phyloP scores from a whole-genome alignment of 2,329 filamentous ascomycete genomes.

The Hymenoscyphus fructigenus region DNA sequence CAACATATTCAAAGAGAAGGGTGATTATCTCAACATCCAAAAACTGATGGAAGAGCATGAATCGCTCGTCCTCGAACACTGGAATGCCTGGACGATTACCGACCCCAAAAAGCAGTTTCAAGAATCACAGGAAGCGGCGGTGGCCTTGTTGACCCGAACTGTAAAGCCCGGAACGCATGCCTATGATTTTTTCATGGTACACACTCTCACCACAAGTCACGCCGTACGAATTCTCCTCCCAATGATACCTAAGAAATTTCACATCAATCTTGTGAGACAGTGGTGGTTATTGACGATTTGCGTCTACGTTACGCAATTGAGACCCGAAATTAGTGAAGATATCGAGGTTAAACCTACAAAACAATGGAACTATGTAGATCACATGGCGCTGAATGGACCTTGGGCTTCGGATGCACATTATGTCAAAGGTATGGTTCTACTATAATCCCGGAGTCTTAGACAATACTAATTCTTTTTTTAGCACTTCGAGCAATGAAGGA shows the following conservation, averaged over 20 bases:
- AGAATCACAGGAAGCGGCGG: constrained; percentile 63
- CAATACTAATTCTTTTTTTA: constrained; percentile 32
- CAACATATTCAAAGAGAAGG: constrained; percentile 58
- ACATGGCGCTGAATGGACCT: constrained; percentile 66
- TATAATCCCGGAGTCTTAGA: background rate
- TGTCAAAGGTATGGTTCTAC: constrained; percentile 66
- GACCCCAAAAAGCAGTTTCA: constrained; percentile 74
- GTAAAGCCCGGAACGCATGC: constrained; percentile 56
- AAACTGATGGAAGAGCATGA: constrained; percentile 69
- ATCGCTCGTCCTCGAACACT: constrained; percentile 75
- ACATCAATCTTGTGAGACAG: constrained; percentile 72
- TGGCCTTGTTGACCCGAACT: constrained; percentile 62
- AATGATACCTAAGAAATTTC: constrained; percentile 69
- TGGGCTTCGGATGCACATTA: constrained; percentile 77
- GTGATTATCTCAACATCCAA: constrained; percentile 59
- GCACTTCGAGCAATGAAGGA: constrained; percentile 73
- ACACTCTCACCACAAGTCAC: constrained; percentile 82
- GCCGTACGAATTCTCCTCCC: constrained; percentile 85
- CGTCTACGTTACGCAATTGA: constrained; percentile 72
- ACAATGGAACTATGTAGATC: constrained; percentile 74
- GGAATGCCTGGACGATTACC: constrained; percentile 79
- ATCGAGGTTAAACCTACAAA: constrained; percentile 53
- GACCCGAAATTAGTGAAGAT: constrained; percentile 70
- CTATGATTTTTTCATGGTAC: constrained; percentile 82
- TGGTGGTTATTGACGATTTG: constrained; percentile 87